phyloP scores from a whole-genome alignment of 345 rosid species.

The Syzygium oleosum region DNA sequence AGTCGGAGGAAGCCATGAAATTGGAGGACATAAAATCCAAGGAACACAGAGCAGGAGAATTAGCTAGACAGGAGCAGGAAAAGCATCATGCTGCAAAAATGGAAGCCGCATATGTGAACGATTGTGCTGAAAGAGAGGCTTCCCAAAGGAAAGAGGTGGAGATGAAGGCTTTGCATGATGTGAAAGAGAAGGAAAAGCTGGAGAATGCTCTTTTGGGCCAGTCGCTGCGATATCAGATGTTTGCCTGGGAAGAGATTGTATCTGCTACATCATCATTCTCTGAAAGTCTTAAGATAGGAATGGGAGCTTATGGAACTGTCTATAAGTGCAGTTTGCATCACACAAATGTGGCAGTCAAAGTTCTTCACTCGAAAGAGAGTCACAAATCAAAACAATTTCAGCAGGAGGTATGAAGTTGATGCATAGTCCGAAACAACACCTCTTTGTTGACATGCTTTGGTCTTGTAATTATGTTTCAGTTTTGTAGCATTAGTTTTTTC shows the following conservation, averaged over 20 bases:
- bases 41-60: conserved; percentile 49
- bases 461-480: background rate
- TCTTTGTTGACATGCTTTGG: background rate
- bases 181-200: conserved; percentile 66
- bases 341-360: conserved; percentile 71
- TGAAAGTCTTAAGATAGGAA: conserved; percentile 56
- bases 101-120: conserved; percentile 41
- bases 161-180: conserved; percentile 38
- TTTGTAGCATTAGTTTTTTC: background rate
- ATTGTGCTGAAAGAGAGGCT: conserved; percentile 42
- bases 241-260: conserved; percentile 79
- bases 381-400: conserved; percentile 55
- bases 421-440: background rate
- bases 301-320: conserved; percentile 81
- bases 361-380: conserved; percentile 61
- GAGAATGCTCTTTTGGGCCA: conserved; percentile 48
- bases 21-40: conserved; percentile 36
- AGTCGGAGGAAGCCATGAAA: conserved; percentile 45
- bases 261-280: conserved; percentile 79
- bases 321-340: conserved; percentile 64
- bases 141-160: conserved; percentile 49
- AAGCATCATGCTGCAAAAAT: conserved; percentile 43
- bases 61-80: conserved; percentile 51
- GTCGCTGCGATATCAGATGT: conserved; percentile 37
- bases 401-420: conserved; percentile 49